A percentile compares a stretch with the other conserved stretches of the same genome.
Conservation (phyloP, 371 early-diverging fungal species). For the Lichtheimia corymbifera region DNA sequence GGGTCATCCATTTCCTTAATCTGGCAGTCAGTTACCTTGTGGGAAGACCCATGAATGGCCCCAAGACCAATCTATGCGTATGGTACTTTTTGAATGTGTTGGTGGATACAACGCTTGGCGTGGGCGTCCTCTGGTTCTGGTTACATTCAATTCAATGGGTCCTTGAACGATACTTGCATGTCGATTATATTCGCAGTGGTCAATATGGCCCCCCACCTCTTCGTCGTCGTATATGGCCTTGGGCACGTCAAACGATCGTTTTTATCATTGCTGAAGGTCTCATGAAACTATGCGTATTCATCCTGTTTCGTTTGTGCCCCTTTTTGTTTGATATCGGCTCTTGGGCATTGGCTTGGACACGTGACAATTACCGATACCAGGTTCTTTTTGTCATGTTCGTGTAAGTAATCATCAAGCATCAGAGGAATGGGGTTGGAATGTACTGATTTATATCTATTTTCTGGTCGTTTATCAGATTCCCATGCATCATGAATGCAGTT, state of each 20-base stretch:
- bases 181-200: conserved; percentile 41
- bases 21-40: conserved; percentile 56
- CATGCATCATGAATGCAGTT: conserved; percentile 63
- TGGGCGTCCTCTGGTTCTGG: conserved; percentile 57
- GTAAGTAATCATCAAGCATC: conserved; percentile 20
- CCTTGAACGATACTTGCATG: conserved; percentile 19
- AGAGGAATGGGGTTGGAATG: not conserved
- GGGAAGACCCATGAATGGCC: conserved; percentile 46
- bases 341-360: conserved; percentile 42
- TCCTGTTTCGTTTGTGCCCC: conserved; percentile 31
- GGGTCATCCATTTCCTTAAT: conserved; percentile 61
- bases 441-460: not conserved
- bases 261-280: conserved; percentile 36
- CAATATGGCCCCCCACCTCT: conserved; percentile 42
- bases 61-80: conserved; percentile 60
- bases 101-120: conserved; percentile 66
- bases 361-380: conserved; percentile 43
- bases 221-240: conserved; percentile 32
- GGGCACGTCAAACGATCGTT: conserved; percentile 37
- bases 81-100: conserved; percentile 72
- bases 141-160: conserved; percentile 35
- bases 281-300: conserved; percentile 45
- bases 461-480: conserved; percentile 34
- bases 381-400: conserved; percentile 53
- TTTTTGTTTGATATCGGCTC: conserved; percentile 39